Base-by-base conservation (phyloP, 352 stramenopile species). In the Phytophthora tubulina region DNA sequence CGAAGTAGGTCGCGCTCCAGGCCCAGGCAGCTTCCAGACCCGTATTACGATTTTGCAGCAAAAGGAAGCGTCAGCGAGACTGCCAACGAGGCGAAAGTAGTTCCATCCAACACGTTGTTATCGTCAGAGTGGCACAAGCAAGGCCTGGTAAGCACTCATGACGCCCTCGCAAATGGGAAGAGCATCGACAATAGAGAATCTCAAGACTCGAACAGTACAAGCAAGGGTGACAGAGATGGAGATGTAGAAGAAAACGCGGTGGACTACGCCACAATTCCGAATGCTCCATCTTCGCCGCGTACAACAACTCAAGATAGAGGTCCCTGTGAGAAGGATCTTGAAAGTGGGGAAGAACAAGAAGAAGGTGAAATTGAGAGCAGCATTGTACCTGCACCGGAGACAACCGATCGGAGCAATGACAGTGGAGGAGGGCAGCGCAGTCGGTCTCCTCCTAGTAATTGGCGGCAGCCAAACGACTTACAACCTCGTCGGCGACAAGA, bases 311-410 rank as follows among this genome's bases (percentile, higher is more conserved):
- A 69, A 42, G 38, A 21, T n/a, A 46, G 53, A 33, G 17, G 10
- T 27, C 17, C 10, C 17, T n/a, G 7, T 17, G 42, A 46, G 13
- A 33, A 62, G 32, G 17, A 46, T 11, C n/a, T 35, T 48, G 59
- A 51, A 48, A 64, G 63, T 32, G 63, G 49, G 9, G 54, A 75
- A 45, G 68, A 58, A 17, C 41, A 68, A 38, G 67, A 72, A 63
- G 68, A 75, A 60, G 63, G 53, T 6, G 68, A 75, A 67, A 67
- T 72, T 46, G 68, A 65, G 11, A 57, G 14, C 32, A 63, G 41
- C n/a, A 31, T 7, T 10, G 9, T 52, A 8, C 10, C 36, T 56
- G 13, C 57, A 5, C 6, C 21, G 4, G 15, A 39, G 33, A 10
- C 13, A 52, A 45, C 17, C 1, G 32, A 48, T 51, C n/a, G 33